Conservation (phyloP, 306 rosid genomes). For the Cucurbita ficifolia region DNA sequence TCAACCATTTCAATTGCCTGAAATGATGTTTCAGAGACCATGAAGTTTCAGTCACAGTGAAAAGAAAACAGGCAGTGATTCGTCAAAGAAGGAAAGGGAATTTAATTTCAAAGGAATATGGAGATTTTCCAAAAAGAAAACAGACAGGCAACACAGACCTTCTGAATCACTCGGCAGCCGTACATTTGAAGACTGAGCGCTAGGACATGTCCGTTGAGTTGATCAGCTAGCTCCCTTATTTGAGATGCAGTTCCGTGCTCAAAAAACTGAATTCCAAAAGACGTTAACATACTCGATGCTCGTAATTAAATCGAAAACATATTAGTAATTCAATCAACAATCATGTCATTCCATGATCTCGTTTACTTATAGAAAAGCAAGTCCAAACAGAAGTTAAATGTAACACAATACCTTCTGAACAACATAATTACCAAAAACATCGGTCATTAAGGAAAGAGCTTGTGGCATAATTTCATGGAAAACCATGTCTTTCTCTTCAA, state of each 20-base stretch:
- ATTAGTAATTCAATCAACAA: not conserved
- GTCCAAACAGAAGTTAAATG: not conserved
- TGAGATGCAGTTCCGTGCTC: conserved; percentile 83
- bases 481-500: conserved; percentile 85
- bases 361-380: not conserved
- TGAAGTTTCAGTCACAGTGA: not conserved
- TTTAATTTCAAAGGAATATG: not conserved
- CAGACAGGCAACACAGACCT: conserved; percentile 30
- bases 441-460: conserved; percentile 83
- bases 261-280: conserved; percentile 53
- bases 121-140: not conserved
- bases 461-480: conserved; percentile 92
- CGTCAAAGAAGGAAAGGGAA: not conserved
- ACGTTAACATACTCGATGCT: not conserved
- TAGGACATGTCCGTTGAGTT: conserved; percentile 71
- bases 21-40: not conserved
- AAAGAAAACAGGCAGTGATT: not conserved
- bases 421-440: conserved; percentile 92
- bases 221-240: conserved; percentile 77
- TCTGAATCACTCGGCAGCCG: conserved; percentile 94
- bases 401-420: conserved; percentile 62
- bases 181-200: conserved; percentile 98
- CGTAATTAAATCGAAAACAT: not conserved
- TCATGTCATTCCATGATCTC: conserved; percentile 7
- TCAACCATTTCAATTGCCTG: conserved; percentile 95